Percentiles rank a stretch among this genome's conserved stretches.
phyloP scores from a whole-genome alignment of 2,329 filamentous ascomycete genomes.

The Aspergillus costaricaensis region DNA sequence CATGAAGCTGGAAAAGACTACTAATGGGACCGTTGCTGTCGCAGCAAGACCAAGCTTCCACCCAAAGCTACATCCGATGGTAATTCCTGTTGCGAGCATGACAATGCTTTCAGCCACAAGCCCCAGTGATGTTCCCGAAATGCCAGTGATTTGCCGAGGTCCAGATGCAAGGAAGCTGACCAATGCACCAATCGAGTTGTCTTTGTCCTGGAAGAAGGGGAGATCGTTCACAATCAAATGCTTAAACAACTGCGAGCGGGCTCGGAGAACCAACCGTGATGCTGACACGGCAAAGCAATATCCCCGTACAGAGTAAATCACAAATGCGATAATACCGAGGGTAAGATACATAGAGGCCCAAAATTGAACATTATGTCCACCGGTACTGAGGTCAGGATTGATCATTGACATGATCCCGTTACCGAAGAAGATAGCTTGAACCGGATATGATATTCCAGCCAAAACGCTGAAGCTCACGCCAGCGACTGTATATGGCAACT shows the following conservation, averaged over 20 bases:
- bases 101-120: slow-evolving; percentile 7
- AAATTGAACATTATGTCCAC: slow-evolving; percentile 9
- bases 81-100: slow-evolving; percentile 7
- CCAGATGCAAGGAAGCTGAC: neutral
- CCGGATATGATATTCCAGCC: slow-evolving; percentile 13
- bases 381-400: slow-evolving; percentile 10
- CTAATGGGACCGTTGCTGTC: slow-evolving; percentile 8
- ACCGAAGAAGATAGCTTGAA: slow-evolving; percentile 17
- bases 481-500: slow-evolving; percentile 1
- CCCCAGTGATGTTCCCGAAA: slow-evolving; percentile 8
- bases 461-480: slow-evolving; percentile 12
- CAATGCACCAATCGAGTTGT: neutral
- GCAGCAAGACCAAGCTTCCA: slow-evolving; percentile 16
- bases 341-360: slow-evolving; percentile 18
- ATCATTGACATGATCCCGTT: slow-evolving; percentile 18
- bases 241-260: slow-evolving; percentile 1
- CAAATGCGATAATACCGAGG: slow-evolving; percentile 12
- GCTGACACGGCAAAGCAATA: slow-evolving; percentile 17
- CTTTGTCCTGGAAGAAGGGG: slow-evolving; percentile 9
- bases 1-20: slow-evolving; percentile 8
- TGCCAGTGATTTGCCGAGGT: neutral
- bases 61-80: slow-evolving; percentile 5
- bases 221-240: slow-evolving; percentile 2
- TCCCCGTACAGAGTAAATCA: slow-evolving; percentile 10
- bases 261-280: slow-evolving; percentile 15